These are phyloP conservation scores for Pterocarpus santalinus DNA, from an alignment of 306 rosid genomes.

Conservation along the genomic window DNA sequence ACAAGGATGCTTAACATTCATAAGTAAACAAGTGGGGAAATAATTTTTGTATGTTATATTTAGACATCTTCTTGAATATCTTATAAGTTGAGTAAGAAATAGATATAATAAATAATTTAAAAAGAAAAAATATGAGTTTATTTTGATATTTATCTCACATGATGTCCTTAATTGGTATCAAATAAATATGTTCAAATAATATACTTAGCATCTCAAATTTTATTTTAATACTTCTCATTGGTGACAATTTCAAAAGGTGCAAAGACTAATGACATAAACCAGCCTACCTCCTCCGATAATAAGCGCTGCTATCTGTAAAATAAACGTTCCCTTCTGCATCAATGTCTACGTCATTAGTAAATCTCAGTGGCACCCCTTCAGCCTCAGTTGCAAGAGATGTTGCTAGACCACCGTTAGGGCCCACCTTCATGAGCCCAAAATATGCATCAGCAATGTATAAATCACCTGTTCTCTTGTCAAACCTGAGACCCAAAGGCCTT, in stretches of 20 bases:
- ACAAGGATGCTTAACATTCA: no score
- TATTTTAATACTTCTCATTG: no score
- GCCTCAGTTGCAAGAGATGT: conserved; percentile 79
- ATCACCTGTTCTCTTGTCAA: conserved; percentile 87
- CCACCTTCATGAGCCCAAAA: conserved; percentile 82
- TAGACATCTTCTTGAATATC: no score
- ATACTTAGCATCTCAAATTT: no score
- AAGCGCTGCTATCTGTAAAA: conserved; percentile 81
- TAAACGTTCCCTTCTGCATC: conserved; percentile 77
- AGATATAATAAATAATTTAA: no score
- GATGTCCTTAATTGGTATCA: no score
- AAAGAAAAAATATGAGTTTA: no score
- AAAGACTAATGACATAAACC: not conserved
- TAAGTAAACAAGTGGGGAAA: no score
- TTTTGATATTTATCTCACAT: no score
- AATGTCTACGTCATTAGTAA: conserved; percentile 86
- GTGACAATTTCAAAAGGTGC: conserved; percentile 24
- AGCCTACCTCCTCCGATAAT: conserved; percentile 73
- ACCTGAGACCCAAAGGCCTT: conserved; percentile 92
- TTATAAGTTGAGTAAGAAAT: no score
- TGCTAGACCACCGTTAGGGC: conserved; percentile 92
- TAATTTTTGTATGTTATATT: no score
- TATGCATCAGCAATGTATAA: conserved; percentile 95
- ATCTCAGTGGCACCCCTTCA: conserved; percentile 76
- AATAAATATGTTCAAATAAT: no score